Percentiles rank a stretch among this genome's conserved stretches.
These are phyloP conservation scores for Paraleonurus japonicus DNA, from an alignment of 257 asterid genomes.

Conservation along the genomic window DNA sequence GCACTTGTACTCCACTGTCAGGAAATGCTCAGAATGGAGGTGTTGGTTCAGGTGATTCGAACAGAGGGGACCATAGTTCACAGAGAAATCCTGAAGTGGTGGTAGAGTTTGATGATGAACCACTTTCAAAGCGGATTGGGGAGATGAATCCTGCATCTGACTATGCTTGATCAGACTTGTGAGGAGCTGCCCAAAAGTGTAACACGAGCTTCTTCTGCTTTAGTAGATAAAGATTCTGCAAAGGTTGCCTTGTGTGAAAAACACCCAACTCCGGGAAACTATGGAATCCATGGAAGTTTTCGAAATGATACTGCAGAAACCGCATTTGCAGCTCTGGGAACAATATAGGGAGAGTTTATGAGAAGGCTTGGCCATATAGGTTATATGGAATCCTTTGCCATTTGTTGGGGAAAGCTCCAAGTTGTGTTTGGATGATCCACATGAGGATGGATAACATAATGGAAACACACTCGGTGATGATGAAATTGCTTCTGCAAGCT, in stretches of 20 bases:
- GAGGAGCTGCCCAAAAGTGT: slow-evolving; percentile 15
- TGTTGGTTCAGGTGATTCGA: slow-evolving; percentile 26
- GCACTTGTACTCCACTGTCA: slow-evolving; percentile 10
- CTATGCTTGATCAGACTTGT: slow-evolving; percentile 8
- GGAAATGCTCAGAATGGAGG: slow-evolving; percentile 24
- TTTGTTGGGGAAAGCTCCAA: too few relatives aligned
- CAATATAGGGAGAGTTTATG: slow-evolving; percentile 51
- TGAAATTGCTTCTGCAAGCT: background rate
- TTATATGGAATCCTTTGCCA: too few relatives aligned
- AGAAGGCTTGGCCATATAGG: slow-evolving; percentile 39
- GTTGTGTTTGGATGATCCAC: too few relatives aligned
- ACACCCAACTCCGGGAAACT: too few relatives aligned
- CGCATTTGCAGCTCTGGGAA: slow-evolving; percentile 61
- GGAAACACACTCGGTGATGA: too few relatives aligned
- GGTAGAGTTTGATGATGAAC: slow-evolving; percentile 38
- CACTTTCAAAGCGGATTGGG: slow-evolving; percentile 56
- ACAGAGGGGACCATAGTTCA: slow-evolving; percentile 30
- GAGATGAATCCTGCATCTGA: slow-evolving; percentile 41
- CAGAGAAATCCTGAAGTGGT: slow-evolving; percentile 28
- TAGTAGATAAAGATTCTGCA: background rate
- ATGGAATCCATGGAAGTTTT: slow-evolving; percentile 66
- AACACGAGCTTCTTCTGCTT: background rate
- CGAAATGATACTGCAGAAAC: slow-evolving; percentile 59
- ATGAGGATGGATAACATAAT: too few relatives aligned
- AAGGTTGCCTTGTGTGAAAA: too few relatives aligned